Conservation (phyloP, 139 green algal species). For the Micractinium sp. region DNA sequence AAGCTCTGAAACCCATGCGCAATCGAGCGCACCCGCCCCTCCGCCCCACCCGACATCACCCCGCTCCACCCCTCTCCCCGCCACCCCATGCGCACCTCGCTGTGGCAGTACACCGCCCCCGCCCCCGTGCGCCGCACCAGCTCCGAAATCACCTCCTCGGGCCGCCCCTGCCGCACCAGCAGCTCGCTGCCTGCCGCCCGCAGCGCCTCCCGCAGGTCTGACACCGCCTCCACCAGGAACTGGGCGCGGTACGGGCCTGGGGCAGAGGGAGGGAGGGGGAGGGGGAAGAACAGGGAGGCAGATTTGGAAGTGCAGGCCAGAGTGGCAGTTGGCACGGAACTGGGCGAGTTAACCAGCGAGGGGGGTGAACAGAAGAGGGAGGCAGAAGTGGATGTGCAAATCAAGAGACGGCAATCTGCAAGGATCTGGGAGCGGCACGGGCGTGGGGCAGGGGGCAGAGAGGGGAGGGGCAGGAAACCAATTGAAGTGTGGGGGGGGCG, state of each 20-base stretch:
- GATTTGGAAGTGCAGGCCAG: no score
- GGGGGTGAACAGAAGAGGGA: no score
- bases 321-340: no score
- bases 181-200: conserved; percentile 56
- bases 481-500: not conserved
- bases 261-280: not conserved
- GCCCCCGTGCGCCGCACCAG: conserved; percentile 32
- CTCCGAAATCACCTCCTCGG: conserved; percentile 56
- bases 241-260: conserved; percentile 42
- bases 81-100: conserved; percentile 52
- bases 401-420: conserved; percentile 64
- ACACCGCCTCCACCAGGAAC: conserved; percentile 69
- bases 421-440: conserved; percentile 56
- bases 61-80: no score
- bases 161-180: conserved; percentile 63
- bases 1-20: no score
- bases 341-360: no score
- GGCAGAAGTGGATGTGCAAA: conserved; percentile 25
- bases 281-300: not conserved
- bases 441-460: not conserved
- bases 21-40: not conserved
- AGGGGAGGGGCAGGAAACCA: not conserved
- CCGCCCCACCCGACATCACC: no score
- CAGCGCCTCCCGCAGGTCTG: conserved; percentile 59
- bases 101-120: conserved; percentile 68